These are phyloP conservation scores for Alliaria petiolata DNA, from an alignment of 345 rosid species.

Conservation along the genomic window DNA sequence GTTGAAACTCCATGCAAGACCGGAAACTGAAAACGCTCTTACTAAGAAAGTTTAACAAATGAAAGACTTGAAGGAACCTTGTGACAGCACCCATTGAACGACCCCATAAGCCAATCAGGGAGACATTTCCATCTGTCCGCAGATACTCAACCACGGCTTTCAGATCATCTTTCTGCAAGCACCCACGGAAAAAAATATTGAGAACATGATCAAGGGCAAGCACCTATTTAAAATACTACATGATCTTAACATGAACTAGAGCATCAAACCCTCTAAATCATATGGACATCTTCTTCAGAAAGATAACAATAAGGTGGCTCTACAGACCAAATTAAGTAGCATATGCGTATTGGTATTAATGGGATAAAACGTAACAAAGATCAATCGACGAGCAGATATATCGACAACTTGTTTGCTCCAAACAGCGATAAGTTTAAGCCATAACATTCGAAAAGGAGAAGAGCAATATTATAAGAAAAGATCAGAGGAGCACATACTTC, in stretches of 20 bases:
- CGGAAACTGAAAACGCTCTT: slow-evolving; percentile 34
- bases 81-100: slow-evolving; percentile 98
- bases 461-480: neutral
- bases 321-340: slow-evolving; percentile 4
- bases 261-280: neutral
- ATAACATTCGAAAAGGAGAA: neutral
- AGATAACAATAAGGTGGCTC: neutral
- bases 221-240: neutral
- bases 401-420: neutral
- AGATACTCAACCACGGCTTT: slow-evolving; percentile 79
- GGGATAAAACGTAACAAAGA: neutral
- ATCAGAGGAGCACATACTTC: slow-evolving; percentile 52
- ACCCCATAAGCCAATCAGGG: slow-evolving; percentile 96
- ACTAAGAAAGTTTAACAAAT: neutral
- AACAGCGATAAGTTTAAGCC: neutral
- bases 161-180: slow-evolving; percentile 82
- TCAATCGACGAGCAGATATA: neutral
- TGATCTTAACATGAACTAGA: neutral
- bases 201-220: neutral
- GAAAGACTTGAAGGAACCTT: slow-evolving; percentile 43
- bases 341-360: neutral
- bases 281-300: neutral
- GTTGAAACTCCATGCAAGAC: neutral
- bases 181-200: neutral
- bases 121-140: slow-evolving; percentile 82